These are phyloP conservation scores for Golubevia sp. DNA, from an alignment of 1,284 basidiomycete species.

Conservation along the genomic window DNA sequence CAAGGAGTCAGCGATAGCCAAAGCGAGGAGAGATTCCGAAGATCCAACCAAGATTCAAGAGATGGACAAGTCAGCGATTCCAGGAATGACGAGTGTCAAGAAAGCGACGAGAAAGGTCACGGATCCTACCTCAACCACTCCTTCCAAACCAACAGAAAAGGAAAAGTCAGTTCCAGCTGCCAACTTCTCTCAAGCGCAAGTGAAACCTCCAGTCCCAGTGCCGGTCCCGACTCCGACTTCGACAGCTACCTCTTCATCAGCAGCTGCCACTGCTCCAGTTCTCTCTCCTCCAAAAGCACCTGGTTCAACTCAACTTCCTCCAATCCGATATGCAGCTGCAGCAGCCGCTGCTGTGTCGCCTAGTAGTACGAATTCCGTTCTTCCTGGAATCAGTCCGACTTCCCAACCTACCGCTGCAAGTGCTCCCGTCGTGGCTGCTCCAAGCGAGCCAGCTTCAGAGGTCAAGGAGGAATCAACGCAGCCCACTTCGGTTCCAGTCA, in stretches of 20 bases:
- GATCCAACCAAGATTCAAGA: neutral
- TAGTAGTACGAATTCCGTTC: neutral
- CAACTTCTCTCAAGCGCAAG: constrained; percentile 75
- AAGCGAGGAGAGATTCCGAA: too few species aligned
- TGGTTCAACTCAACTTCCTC: constrained; percentile 68
- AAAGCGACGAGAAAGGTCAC: constrained; percentile 5
- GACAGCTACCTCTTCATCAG: constrained; percentile 27
- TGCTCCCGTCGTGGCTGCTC: constrained; percentile 10
- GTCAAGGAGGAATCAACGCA: too few species aligned
- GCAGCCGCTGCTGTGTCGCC: constrained; percentile 74
- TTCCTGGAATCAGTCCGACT: neutral
- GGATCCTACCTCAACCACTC: neutral
- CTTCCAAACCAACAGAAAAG: constrained; percentile 16
- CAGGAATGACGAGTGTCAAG: constrained; percentile 1
- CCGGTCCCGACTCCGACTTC: constrained; percentile 65
- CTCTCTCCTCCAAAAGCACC: constrained; percentile 66
- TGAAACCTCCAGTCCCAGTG: constrained; percentile 73
- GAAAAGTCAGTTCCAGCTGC: constrained; percentile 77
- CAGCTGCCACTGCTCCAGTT: constrained; percentile 21
- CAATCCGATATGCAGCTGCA: constrained; percentile 85
- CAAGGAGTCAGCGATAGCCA: neutral
- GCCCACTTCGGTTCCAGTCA: constrained; percentile 5
- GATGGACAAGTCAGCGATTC: neutral
- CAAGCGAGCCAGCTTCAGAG: constrained; percentile 14
- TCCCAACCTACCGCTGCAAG: constrained; percentile 11